A percentile compares a stretch with the other conserved stretches of the same genome.
Conservation (phyloP, 1,284 basidiomycete genomes). For the Sporisorium sorghi region DNA sequence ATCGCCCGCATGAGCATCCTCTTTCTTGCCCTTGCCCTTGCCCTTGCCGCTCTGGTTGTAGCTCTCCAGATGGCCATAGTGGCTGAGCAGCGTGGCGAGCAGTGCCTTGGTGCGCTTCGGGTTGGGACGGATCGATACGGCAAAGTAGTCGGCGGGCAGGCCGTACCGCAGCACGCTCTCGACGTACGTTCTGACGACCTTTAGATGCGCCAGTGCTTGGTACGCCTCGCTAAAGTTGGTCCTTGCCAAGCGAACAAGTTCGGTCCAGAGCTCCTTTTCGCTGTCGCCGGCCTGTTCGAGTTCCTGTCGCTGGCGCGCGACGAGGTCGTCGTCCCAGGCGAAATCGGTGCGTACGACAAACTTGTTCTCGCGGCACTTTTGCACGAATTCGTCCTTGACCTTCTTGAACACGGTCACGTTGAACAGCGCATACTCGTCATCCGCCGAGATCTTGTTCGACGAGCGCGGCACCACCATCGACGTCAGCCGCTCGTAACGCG, state of each 20-base stretch:
- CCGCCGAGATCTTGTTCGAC: slow-evolving; percentile 79
- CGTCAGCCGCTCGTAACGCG: slow-evolving; percentile 87
- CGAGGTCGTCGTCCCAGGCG: slow-evolving; percentile 85
- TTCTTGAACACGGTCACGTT: slow-evolving; percentile 91
- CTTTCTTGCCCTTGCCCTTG: slow-evolving; percentile 14
- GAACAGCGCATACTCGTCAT: slow-evolving; percentile 90
- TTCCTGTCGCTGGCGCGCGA: slow-evolving; percentile 86
- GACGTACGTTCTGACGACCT: slow-evolving; percentile 88
- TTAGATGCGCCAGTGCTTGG: slow-evolving; percentile 92
- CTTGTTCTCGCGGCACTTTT: slow-evolving; percentile 96
- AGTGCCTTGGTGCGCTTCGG: slow-evolving; percentile 81
- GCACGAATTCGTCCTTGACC: slow-evolving; percentile 89
- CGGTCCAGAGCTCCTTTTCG: slow-evolving; percentile 98
- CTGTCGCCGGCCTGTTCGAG: slow-evolving; percentile 82
- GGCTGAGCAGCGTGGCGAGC: slow-evolving; percentile 78
- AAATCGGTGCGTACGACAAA: slow-evolving; percentile 91
- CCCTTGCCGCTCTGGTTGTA: slow-evolving; percentile 44
- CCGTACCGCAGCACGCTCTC: slow-evolving; percentile 97
- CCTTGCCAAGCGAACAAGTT: slow-evolving; percentile 88
- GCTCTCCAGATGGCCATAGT: slow-evolving; percentile 83
- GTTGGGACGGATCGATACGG: slow-evolving; percentile 82
- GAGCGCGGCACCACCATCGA: slow-evolving; percentile 96
- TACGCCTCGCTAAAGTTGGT: slow-evolving; percentile 98
- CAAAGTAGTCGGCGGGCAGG: slow-evolving; percentile 89
- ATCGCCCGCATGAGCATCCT: slow-evolving; percentile 29